Base-by-base conservation (phyloP, 805 yeast species). In the Teunomyces pallodes region DNA sequence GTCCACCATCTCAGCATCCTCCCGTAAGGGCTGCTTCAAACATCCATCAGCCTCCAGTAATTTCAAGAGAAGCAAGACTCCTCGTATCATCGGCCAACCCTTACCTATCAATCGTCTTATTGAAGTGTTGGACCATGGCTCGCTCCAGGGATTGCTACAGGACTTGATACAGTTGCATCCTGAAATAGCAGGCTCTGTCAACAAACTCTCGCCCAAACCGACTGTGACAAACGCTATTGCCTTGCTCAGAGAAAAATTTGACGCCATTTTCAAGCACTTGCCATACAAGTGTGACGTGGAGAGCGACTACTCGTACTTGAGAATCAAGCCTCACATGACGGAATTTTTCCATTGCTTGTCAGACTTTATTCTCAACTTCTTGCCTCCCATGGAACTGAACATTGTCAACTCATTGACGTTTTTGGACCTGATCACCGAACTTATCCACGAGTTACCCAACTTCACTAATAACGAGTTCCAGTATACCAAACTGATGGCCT, bases 211-310 rank as follows among this genome's bases (percentile, higher is more conserved):
- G 0, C 89, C 91, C 24, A 72, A 72, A 43, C 82, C 90, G 12
- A 71, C 83, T 0, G 75, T 82, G 3, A 63, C 70, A 9, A 74
- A 77, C 48, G 77, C 87, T 5, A 61, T 85, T 8, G 70, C 66
- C 9, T 70, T 81, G 36, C 69, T 90, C 45, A 62, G 69, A 33
- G 56, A 60, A 5, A 80, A 82, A 57, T 67, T 79, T 42, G 61
- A 73, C 16, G 60, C 59, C 4, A 78, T 87, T 26, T 56, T 68
- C 16, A 62, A 63, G 8, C 74, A 77, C 50, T 65, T 90, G 54
- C 96, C 96, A 1, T 88, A 86, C 63, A 83, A 84, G 54, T 89
- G 88, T 53, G 90, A 87, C 56, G 73, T 77, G 8, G 73, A 78
- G 32, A 80, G 86, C 42, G 96, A 89, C 63, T 89, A 89, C 60